These are phyloP conservation scores for Sugiyamaella chiloensis DNA, from an alignment of 805 yeast genomes.

Conservation along the genomic window DNA sequence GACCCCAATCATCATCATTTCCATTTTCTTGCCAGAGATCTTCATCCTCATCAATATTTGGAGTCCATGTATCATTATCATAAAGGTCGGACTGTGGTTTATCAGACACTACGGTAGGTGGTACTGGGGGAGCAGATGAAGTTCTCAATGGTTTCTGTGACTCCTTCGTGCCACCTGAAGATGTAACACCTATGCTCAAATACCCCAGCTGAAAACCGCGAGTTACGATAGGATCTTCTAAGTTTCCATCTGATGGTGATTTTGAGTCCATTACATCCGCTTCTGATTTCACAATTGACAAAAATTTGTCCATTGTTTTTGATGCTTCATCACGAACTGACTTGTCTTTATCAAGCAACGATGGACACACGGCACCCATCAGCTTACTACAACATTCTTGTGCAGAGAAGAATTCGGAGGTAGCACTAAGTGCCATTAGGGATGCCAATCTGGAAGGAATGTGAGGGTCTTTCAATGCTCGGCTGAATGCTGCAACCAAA, in stretches of 20 bases:
- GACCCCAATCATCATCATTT: conserved; percentile 3
- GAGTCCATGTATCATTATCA: conserved; percentile 2
- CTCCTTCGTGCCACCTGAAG: not conserved
- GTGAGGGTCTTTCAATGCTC: conserved; percentile 76
- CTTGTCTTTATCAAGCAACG: conserved; percentile 69
- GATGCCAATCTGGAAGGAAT: conserved; percentile 75
- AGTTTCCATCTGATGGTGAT: not conserved
- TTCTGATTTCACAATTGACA: conserved; percentile 50
- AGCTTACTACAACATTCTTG: conserved; percentile 76
- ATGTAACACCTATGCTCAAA: not conserved
- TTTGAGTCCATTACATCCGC: conserved; percentile 33
- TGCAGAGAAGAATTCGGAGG: conserved; percentile 64
- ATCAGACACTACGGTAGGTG: not conserved
- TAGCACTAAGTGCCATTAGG: conserved; percentile 63
- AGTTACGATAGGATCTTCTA: not conserved
- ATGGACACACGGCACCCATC: conserved; percentile 79
- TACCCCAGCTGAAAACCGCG: not conserved
- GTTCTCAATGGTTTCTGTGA: not conserved
- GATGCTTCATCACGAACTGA: conserved; percentile 73
- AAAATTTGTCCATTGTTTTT: conserved; percentile 58
- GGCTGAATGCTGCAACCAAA: conserved; percentile 79
- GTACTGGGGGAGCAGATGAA: not conserved
- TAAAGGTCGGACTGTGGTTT: not conserved
- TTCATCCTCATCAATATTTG: not conserved
- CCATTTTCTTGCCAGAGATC: not conserved